These are phyloP conservation scores for Blastobotrys parvus DNA, from an alignment of 805 yeast species.

Conservation along the genomic window DNA sequence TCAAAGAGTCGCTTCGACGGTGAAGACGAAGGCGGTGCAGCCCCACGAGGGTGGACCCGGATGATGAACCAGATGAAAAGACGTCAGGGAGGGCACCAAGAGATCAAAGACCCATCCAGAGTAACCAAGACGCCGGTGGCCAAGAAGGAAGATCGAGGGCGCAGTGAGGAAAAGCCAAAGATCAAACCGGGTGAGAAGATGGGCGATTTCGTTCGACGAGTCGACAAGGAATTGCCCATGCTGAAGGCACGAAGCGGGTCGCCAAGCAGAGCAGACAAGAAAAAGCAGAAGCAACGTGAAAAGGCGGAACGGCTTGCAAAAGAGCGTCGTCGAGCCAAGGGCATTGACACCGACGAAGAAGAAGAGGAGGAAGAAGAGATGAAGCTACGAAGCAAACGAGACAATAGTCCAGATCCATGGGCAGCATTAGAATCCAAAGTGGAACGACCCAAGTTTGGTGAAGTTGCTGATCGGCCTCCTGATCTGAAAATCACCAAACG, in stretches of 20 bases:
- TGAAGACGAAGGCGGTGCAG: conserved; percentile 23
- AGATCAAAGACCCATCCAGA: too few relatives aligned
- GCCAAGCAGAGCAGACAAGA: conserved; percentile 23
- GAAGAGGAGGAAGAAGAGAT: conserved; percentile 16
- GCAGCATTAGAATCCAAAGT: conserved; percentile 23
- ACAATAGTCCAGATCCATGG: conserved; percentile 38
- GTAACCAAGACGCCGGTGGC: conserved; percentile 1
- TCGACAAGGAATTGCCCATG: conserved; percentile 34
- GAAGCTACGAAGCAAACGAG: conserved; percentile 19
- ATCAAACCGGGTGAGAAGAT: conserved; percentile 31
- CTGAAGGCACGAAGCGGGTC: conserved; percentile 28
- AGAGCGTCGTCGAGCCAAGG: conserved; percentile 12
- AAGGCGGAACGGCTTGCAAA: conserved; percentile 10
- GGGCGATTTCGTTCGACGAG: conserved; percentile 32
- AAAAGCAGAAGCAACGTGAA: conserved; percentile 20
- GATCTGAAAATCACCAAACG: conserved; percentile 27
- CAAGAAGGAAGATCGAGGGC: conserved; percentile 5
- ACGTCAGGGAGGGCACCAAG: too few relatives aligned
- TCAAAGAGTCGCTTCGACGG: conserved; percentile 6
- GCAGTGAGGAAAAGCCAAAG: conserved; percentile 6
- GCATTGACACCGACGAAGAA: conserved; percentile 19
- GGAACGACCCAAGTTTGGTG: conserved; percentile 32
- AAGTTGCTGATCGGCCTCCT: conserved; percentile 35
- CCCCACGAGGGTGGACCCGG: conserved; percentile 28
- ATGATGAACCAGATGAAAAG: conserved; percentile 21